Evolutionary conservation across 116 monocot species (phyloP).

Genomic region (Trichopus zeylanicus): DNA sequence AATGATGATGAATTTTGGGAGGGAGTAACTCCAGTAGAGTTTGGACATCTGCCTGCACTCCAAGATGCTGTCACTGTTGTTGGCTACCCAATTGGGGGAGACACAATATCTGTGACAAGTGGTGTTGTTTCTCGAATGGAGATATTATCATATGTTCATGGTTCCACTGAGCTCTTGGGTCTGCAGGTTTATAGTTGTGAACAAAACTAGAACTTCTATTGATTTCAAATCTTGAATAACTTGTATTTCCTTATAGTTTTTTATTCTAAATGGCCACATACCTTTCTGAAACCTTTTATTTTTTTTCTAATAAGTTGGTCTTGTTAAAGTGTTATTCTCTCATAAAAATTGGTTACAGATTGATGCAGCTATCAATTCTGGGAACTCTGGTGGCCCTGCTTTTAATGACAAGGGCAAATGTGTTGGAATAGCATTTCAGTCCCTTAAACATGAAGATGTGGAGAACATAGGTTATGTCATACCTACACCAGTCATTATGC

Average conservation of each 20-base stretch:
- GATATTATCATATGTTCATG: conserved; percentile 97
- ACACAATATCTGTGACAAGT: conserved; percentile 97
- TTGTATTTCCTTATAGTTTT: neutral
- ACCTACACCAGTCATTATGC: conserved; percentile 92
- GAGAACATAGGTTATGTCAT: conserved; percentile 99
- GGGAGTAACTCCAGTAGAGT: conserved; percentile 68
- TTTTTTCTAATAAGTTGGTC: neutral
- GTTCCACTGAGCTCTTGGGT: conserved; percentile 93
- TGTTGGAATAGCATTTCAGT: conserved; percentile 99
- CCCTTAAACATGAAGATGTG: conserved; percentile 96
- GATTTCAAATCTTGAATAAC: neutral
- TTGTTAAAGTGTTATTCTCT: neutral
- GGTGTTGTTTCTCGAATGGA: conserved; percentile 98
- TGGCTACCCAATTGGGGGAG: conserved; percentile 97
- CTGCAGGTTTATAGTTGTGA: conserved; percentile 49
- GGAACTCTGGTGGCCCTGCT: conserved; percentile 98
- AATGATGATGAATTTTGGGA: conserved; percentile 95
- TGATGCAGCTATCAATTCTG: conserved; percentile 98
- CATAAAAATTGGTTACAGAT: conserved; percentile 43
- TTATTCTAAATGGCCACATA: neutral
- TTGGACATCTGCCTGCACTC: conserved; percentile 83
- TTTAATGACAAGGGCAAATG: conserved; percentile 96
- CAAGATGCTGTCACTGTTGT: conserved; percentile 98
- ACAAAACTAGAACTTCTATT: neutral
- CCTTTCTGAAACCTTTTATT: neutral